These are phyloP conservation scores for Irpex rosettiformis DNA, from an alignment of 1,284 basidiomycete genomes.

Conservation along the genomic window DNA sequence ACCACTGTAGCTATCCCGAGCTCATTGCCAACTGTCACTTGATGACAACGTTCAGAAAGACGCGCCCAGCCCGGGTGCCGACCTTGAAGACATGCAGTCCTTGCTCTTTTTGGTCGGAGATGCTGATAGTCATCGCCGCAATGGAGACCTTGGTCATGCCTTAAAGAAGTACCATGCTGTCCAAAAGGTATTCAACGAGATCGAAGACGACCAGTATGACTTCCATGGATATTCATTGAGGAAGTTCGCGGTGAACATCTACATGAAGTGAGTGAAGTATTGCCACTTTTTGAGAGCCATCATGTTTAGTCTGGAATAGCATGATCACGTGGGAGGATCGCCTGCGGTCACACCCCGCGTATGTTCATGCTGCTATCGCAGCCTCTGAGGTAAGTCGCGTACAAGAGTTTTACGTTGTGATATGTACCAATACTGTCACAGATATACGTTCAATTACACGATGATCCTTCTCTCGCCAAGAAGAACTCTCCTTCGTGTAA, in stretches of 20 bases:
- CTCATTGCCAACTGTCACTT: no score
- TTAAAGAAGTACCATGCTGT: constrained; percentile 86
- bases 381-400: constrained; percentile 53
- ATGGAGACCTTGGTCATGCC: constrained; percentile 74
- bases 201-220: constrained; percentile 97
- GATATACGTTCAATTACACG: constrained; percentile 76
- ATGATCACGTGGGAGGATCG: constrained; percentile 83
- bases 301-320: constrained; percentile 36
- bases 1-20: no score
- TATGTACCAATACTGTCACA: constrained; percentile 25
- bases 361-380: constrained; percentile 71
- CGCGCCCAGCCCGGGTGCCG: constrained; percentile 69
- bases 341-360: constrained; percentile 73
- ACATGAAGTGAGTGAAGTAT: constrained; percentile 58
- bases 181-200: constrained; percentile 81
- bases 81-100: constrained; percentile 97
- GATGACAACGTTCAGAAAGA: no score
- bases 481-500: constrained; percentile 37
- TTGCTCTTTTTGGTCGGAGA: constrained; percentile 86
- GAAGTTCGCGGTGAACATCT: constrained; percentile 85
- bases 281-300: not conserved
- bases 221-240: constrained; percentile 96
- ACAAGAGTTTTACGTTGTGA: not conserved
- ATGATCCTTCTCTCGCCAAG: constrained; percentile 65
- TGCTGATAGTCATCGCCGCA: constrained; percentile 66